Evolutionary conservation across 2,329 filamentous ascomycete genomes (phyloP).

Genomic region (Alternaria sp.): DNA sequence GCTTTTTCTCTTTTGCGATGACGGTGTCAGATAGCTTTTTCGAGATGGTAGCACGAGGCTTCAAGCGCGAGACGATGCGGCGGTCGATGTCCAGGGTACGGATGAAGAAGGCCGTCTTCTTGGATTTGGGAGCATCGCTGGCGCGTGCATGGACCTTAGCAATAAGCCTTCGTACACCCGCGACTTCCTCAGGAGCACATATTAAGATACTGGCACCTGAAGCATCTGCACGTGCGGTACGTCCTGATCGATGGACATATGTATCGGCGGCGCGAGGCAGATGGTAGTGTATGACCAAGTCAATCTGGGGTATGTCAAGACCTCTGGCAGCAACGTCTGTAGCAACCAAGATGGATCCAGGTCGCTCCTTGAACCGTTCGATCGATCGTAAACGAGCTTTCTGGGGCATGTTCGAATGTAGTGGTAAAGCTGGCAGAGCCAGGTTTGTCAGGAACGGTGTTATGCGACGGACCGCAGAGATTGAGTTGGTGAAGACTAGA

Average conservation of each 20-base stretch:
- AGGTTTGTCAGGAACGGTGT: constrained; percentile 85
- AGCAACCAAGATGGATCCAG: constrained; percentile 77
- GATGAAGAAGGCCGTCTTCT: constrained; percentile 71
- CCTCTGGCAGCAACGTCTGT: constrained; percentile 94
- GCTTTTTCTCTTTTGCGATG: constrained; percentile 86
- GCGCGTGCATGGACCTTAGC: constrained; percentile 81
- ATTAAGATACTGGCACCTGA: constrained; percentile 85
- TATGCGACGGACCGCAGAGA: constrained; percentile 87
- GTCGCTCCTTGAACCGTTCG: constrained; percentile 79
- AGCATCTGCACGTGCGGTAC: constrained; percentile 84
- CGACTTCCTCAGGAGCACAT: constrained; percentile 89
- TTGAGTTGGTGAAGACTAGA: constrained; percentile 94
- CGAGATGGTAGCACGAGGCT: constrained; percentile 79
- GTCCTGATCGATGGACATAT: constrained; percentile 94
- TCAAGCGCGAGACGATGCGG: constrained; percentile 77
- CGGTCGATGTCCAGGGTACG: constrained; percentile 84
- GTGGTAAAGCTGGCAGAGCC: constrained; percentile 74
- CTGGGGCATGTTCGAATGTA: constrained; percentile 95
- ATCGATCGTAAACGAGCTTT: constrained; percentile 93
- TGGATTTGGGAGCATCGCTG: constrained; percentile 57
- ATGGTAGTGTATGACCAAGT: constrained; percentile 94
- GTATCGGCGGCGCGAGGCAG: constrained; percentile 89
- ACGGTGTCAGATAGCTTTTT: constrained; percentile 85
- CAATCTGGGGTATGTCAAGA: constrained; percentile 89
- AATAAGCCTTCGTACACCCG: constrained; percentile 81